A percentile compares a stretch with the other conserved stretches of the same genome.
Conservation (phyloP, 2,329 filamentous ascomycete species). For the Boeremia exigua region DNA sequence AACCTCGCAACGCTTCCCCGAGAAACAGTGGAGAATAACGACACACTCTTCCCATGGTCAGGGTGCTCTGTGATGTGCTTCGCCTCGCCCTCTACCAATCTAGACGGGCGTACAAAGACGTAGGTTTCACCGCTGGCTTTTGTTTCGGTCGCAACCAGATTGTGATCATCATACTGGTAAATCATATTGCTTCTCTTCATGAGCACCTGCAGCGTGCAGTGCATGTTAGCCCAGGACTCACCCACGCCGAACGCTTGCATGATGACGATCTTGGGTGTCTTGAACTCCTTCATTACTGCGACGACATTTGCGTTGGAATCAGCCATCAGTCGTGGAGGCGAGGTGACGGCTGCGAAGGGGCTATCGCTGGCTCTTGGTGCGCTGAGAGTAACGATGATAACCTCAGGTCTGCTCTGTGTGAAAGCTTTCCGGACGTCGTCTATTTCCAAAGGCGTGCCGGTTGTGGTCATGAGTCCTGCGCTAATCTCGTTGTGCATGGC, state of each 20-base stretch:
- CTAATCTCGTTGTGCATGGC: slow-evolving; percentile 31
- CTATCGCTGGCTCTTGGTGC: slow-evolving; percentile 55
- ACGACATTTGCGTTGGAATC: slow-evolving; percentile 50
- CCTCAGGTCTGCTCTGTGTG: slow-evolving; percentile 30
- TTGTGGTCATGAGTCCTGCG: slow-evolving; percentile 47
- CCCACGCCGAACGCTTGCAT: slow-evolving; percentile 60
- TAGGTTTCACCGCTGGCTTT: slow-evolving; percentile 47
- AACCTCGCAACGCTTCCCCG: slow-evolving; percentile 55
- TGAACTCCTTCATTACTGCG: slow-evolving; percentile 47
- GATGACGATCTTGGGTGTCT: slow-evolving; percentile 54
- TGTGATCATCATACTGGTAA: slow-evolving; percentile 57
- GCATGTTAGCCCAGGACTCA: slow-evolving; percentile 52
- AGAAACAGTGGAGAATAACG: slow-evolving; percentile 49
- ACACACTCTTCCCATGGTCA: slow-evolving; percentile 52
- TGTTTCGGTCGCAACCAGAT: slow-evolving; percentile 53
- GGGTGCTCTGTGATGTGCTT: slow-evolving; percentile 49
- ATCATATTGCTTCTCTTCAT: slow-evolving; percentile 57
- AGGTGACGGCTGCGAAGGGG: slow-evolving; percentile 56
- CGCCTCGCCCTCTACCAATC: slow-evolving; percentile 51
- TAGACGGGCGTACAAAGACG: slow-evolving; percentile 55
- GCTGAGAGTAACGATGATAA: slow-evolving; percentile 59
- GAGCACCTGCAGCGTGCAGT: slow-evolving; percentile 52
- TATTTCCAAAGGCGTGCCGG: slow-evolving; percentile 47
- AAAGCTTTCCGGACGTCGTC: slow-evolving; percentile 50
- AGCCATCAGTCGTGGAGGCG: slow-evolving; percentile 56